These are phyloP conservation scores for Dissophora ornata DNA, from an alignment of 192 early-diverging fungal genomes.

Conservation along the genomic window DNA sequence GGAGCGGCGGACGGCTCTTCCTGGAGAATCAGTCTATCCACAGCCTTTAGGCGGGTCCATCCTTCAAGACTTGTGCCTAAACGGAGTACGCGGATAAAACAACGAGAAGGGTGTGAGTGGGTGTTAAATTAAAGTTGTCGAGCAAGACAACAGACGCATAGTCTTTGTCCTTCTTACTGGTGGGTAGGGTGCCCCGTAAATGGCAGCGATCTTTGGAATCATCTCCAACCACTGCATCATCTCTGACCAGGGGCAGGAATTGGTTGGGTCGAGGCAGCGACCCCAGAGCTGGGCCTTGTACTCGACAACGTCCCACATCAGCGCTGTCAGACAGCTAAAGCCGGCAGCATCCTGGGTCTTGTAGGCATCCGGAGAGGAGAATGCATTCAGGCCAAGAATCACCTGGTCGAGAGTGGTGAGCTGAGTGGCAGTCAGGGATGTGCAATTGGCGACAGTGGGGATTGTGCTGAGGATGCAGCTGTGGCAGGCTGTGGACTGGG, in stretches of 20 bases:
- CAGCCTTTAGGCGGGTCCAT: conserved; percentile 31
- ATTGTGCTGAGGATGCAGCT: conserved; percentile 26
- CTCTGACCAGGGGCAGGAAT: conserved; percentile 31
- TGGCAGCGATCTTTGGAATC: conserved; percentile 32
- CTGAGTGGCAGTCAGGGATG: conserved; percentile 5
- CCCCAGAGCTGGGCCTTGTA: conserved; percentile 46
- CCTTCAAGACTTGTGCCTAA: conserved; percentile 33
- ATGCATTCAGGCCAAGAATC: conserved; percentile 11
- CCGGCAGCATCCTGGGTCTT: conserved; percentile 15
- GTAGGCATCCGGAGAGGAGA: background rate
- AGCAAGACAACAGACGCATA: too few relatives aligned
- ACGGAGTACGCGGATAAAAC: background rate
- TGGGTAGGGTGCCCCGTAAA: conserved; percentile 27
- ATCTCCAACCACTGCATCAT: conserved; percentile 53
- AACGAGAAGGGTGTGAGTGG: background rate
- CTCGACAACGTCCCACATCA: conserved; percentile 49
- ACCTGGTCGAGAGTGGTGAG: conserved; percentile 17
- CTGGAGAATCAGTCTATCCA: too few relatives aligned
- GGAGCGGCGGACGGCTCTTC: too few relatives aligned
- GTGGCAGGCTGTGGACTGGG: conserved; percentile 27
- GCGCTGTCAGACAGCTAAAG: conserved; percentile 14
- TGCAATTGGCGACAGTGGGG: conserved; percentile 13
- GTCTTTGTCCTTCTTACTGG: conserved; percentile 24
- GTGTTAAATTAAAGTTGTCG: background rate
- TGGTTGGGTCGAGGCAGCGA: conserved; percentile 13